These are phyloP conservation scores for Plasmodium vivax DNA, from an alignment of 169 alveolate genomes.

Conservation along the genomic window DNA sequence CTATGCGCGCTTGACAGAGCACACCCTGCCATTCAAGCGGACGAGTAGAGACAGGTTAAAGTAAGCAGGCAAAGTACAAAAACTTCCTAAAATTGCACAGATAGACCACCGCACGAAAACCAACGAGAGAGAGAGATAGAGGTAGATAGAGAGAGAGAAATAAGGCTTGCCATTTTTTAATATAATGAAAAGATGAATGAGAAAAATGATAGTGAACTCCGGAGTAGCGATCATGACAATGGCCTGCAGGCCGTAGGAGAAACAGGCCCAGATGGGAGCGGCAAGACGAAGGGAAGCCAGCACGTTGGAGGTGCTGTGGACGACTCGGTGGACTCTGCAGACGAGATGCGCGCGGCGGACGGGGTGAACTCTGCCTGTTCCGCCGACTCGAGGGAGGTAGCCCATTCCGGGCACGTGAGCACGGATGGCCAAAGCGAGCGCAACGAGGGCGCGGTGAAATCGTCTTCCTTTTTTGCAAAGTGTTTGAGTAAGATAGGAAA, in stretches of 20 bases:
- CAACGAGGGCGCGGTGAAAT: background rate
- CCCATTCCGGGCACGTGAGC: background rate
- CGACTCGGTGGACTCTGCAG: background rate
- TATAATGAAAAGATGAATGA: slow-evolving; percentile 55
- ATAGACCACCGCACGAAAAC: background rate
- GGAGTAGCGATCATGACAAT: background rate
- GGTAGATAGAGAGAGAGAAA: background rate
- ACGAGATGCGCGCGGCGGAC: background rate
- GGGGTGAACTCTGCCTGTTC: background rate
- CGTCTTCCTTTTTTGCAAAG: slow-evolving; percentile 9
- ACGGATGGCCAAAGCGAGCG: background rate
- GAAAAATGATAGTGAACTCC: slow-evolving; percentile 17
- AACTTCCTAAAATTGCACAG: background rate
- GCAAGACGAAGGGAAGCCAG: background rate
- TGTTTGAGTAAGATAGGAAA: slow-evolving; percentile 13
- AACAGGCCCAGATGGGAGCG: background rate
- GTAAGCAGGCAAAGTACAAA: background rate
- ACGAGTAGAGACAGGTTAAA: background rate
- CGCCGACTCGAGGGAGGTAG: background rate
- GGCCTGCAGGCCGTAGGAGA: background rate
- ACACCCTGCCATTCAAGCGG: background rate
- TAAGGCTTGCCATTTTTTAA: background rate
- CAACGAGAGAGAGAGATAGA: background rate
- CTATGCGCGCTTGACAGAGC: background rate
- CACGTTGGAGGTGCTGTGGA: background rate